Conservation (phyloP, 2,329 filamentous ascomycete species). For the Myriangium duriaei region DNA sequence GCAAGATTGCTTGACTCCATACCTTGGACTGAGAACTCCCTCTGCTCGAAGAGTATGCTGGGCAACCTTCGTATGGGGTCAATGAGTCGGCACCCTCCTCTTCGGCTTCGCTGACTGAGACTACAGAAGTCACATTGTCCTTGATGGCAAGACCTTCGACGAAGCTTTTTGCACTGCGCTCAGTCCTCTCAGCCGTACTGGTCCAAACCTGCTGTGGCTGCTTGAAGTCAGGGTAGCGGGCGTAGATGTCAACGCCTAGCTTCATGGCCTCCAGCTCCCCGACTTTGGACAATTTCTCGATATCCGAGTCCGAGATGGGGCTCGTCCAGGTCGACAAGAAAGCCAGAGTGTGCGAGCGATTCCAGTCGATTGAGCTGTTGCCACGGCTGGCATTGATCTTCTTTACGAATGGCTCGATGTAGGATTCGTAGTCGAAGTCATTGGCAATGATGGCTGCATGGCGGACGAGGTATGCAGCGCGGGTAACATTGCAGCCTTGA, state of each 20-base stretch:
- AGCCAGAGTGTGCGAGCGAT: slow-evolving; percentile 39
- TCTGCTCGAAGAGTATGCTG: no score
- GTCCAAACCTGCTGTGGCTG: slow-evolving; percentile 47
- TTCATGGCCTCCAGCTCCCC: slow-evolving; percentile 49
- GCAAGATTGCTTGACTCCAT: no score
- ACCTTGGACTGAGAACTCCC: no score
- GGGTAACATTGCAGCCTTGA: slow-evolving; percentile 39
- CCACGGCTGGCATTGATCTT: slow-evolving; percentile 36
- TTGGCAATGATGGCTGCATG: slow-evolving; percentile 42
- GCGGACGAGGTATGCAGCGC: slow-evolving; percentile 37
- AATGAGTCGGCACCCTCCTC: no score
- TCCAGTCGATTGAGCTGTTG: slow-evolving; percentile 49
- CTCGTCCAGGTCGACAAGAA: slow-evolving; percentile 47
- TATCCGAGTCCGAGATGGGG: slow-evolving; percentile 44
- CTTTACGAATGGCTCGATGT: slow-evolving; percentile 38
- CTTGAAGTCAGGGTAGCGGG: slow-evolving; percentile 44
- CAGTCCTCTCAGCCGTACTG: slow-evolving; percentile 49
- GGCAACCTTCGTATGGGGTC: no score
- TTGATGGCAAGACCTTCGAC: no score
- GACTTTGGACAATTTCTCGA: slow-evolving; percentile 48
- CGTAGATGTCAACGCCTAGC: slow-evolving; percentile 45
- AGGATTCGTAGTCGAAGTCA: slow-evolving; percentile 40
- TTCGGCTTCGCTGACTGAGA: no score
- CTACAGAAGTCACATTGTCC: no score
- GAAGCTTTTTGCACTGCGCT: slow-evolving; percentile 45